Conservation (phyloP, 2,329 filamentous ascomycete species). For the Alternaria novae-zelandiae region DNA sequence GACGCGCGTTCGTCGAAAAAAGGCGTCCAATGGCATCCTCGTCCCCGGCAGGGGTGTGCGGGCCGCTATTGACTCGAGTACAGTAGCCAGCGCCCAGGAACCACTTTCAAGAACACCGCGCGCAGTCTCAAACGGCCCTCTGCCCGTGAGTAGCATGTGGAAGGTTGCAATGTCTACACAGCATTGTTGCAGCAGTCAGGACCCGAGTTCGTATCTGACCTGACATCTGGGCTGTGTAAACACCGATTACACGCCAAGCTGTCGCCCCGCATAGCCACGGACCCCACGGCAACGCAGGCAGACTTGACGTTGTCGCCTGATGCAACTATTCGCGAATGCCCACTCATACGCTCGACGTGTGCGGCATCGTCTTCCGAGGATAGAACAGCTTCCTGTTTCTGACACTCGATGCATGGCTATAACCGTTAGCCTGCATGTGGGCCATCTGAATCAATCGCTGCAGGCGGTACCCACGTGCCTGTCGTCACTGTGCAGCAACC, state of each 20-base stretch:
- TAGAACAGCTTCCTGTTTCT: background rate
- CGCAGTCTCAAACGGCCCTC: background rate
- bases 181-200: background rate
- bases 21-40: constrained; percentile 8
- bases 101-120: background rate
- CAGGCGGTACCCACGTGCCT: background rate
- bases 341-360: background rate
- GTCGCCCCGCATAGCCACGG: constrained; percentile 6
- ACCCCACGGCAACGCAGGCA: constrained; percentile 5
- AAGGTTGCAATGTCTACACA: background rate
- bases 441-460: background rate
- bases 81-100: constrained; percentile 3
- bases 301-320: constrained; percentile 1
- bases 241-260: background rate
- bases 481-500: constrained; percentile 12
- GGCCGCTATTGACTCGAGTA: constrained; percentile 11
- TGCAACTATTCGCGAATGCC: constrained; percentile 9
- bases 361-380: constrained; percentile 2
- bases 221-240: background rate
- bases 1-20: constrained; percentile 22
- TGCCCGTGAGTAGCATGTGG: background rate
- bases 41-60: constrained; percentile 10
- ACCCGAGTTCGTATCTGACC: background rate
- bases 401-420: background rate
- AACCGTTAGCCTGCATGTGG: background rate